Evolutionary conservation across 352 stramenopile genomes (phyloP), one percentile per base, ranked within the genome.

Genomic region (Globisporangium radiosum): DNA sequence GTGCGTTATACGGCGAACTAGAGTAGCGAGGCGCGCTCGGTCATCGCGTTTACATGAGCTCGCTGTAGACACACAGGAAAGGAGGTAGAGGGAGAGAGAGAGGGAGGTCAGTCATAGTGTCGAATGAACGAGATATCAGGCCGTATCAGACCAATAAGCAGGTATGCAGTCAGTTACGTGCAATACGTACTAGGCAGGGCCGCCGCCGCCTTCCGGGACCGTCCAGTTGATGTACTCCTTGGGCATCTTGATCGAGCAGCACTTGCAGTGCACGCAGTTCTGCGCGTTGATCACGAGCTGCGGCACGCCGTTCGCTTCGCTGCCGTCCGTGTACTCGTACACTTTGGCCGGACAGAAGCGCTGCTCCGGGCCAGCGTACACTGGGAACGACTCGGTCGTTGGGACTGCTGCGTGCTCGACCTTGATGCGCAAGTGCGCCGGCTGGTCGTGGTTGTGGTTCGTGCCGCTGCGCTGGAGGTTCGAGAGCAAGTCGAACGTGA

Each of bases 261-360:
- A 98, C 75, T 99, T 99, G 84, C 97, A 99, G 81, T 99, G 97
- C 48, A 99, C 90, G 71, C 97, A 99, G 78, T 99, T 99, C 76
- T 99, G 96, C 44, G 96, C 95, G 73, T 99, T 99, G 71, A 99
- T 99, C 52, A 99, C 95, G 36, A 99, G 78, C 75, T 98, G 89
- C 43, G 90, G 81, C 52, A 87, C 76, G 47, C 87, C 88, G 56
- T 94, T 85, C 25, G 79, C 71, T 56, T 94, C 79, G 54, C 78
- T 91, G 43, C 97, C 92, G 54, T 98, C 93, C 36, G 96, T 97
- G 76, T 99, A 99, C 76, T 99, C 97, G 78, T 99, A 99, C 8
- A 99, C 97, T 54, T 90, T 92, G 13, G 97, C 97, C 3, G 97
- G 97, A 72, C 97, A 99, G 66, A 99, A 99, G 14, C 96, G 85